Percentiles rank a stretch among this genome's conserved stretches.
Evolutionary conservation across 2,329 filamentous ascomycete species (phyloP).

Genomic region (Neofusicoccum laricinum): DNA sequence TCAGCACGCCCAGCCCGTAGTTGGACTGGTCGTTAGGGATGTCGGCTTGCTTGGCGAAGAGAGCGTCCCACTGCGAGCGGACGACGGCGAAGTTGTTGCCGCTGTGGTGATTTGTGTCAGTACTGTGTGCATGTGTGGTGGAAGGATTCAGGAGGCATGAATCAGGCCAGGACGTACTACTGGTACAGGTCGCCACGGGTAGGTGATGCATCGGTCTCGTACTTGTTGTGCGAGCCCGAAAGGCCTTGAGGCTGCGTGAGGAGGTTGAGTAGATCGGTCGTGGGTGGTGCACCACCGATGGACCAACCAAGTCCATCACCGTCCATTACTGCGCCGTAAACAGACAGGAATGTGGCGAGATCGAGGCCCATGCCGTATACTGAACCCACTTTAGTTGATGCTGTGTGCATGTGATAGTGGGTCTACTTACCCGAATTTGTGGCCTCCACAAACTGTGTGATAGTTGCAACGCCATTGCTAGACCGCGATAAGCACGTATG

Average conservation of each 20-base stretch:
- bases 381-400: background rate
- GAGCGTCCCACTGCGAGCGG: background rate
- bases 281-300: background rate
- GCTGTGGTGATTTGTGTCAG: background rate
- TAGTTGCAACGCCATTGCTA: conserved; percentile 1
- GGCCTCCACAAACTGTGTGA: background rate
- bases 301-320: conserved; percentile 1
- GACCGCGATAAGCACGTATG: background rate
- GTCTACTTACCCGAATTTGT: background rate
- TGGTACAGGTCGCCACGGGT: conserved; percentile 1
- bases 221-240: background rate
- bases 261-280: background rate
- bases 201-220: background rate
- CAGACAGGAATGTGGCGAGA: background rate
- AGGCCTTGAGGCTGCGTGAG: conserved; percentile 7
- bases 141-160: too few species aligned
- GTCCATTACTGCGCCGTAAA: conserved; percentile 8
- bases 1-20: background rate
- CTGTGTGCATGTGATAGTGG: background rate
- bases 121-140: background rate
- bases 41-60: conserved; percentile 1
- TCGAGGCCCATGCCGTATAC: conserved; percentile 3
- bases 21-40: background rate
- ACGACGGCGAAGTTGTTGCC: background rate
- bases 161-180: background rate